Evolutionary conservation across 2,329 filamentous ascomycete species (phyloP).

Genomic region (Exophiala bonariae): DNA sequence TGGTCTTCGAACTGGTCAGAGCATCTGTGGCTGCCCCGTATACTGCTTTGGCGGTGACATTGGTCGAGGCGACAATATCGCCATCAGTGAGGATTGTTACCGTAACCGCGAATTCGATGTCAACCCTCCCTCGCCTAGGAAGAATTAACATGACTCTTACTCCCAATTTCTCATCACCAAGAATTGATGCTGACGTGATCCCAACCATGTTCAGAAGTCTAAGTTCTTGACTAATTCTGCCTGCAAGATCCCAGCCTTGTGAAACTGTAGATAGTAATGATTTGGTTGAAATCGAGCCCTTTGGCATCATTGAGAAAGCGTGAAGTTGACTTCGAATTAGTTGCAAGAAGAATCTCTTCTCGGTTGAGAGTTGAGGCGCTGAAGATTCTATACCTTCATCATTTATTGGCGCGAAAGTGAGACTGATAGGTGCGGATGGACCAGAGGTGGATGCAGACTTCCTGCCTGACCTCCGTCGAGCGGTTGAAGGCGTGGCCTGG

Average conservation of each 20-base stretch:
- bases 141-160: constrained; percentile 24
- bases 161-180: constrained; percentile 28
- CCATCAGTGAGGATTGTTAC: constrained; percentile 25
- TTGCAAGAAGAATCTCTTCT: constrained; percentile 43
- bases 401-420: constrained; percentile 34
- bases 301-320: constrained; percentile 35
- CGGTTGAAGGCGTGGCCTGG: constrained; percentile 21
- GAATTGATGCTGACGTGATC: constrained; percentile 37
- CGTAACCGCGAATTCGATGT: constrained; percentile 25
- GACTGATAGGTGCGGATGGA: constrained; percentile 33
- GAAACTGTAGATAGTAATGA: constrained; percentile 43
- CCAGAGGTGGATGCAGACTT: constrained; percentile 28
- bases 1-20: constrained; percentile 20
- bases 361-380: constrained; percentile 33
- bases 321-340: constrained; percentile 39
- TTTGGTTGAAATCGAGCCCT: constrained; percentile 36
- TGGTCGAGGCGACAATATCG: constrained; percentile 17
- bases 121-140: constrained; percentile 23
- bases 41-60: constrained; percentile 19
- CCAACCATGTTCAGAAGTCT: constrained; percentile 46
- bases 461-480: constrained; percentile 24
- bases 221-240: constrained; percentile 43
- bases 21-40: constrained; percentile 19
- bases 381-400: constrained; percentile 20
- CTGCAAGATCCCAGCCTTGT: constrained; percentile 42